Evolutionary conservation across 2,329 filamentous ascomycete genomes (phyloP).

Genomic region (Colletotrichum plurivorum): DNA sequence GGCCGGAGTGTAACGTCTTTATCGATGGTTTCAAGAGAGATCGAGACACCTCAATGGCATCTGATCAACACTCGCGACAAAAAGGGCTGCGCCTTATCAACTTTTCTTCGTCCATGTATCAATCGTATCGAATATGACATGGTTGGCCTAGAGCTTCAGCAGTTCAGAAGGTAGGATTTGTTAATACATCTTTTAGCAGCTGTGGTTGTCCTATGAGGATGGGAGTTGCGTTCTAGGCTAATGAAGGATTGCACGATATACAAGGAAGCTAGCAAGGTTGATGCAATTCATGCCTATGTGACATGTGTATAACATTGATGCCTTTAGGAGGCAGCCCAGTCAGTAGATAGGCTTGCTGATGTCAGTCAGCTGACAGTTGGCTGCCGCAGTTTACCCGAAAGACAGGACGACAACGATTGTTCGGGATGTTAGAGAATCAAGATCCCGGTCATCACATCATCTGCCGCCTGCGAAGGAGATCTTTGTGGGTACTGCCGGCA

Average conservation of each 20-base stretch:
- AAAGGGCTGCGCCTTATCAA: conserved; percentile 1
- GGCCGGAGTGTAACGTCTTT: conserved; percentile 4
- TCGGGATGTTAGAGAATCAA: not conserved
- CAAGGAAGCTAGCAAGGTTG: not conserved
- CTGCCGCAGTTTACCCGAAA: conserved; percentile 9
- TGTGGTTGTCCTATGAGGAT: not conserved
- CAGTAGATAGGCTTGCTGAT: not conserved
- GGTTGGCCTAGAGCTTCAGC: conserved; percentile 4
- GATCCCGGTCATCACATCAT: no score
- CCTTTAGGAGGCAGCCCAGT: not conserved
- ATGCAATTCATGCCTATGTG: not conserved
- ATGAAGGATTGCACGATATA: not conserved
- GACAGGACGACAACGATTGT: conserved; percentile 4
- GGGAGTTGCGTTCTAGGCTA: no score
- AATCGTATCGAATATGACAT: conserved; percentile 4
- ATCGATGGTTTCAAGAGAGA: conserved; percentile 14
- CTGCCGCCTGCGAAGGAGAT: no score
- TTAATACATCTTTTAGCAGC: not conserved
- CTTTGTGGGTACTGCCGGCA: no score
- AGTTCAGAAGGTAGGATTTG: conserved; percentile 2
- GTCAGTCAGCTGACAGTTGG: conserved; percentile 5
- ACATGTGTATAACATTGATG: not conserved
- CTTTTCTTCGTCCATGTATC: conserved; percentile 1
- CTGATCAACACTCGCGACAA: not conserved
- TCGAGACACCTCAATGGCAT: conserved; percentile 8